Conservation (phyloP, 208 protist genomes). For the Jaenimonas drosophilae region DNA sequence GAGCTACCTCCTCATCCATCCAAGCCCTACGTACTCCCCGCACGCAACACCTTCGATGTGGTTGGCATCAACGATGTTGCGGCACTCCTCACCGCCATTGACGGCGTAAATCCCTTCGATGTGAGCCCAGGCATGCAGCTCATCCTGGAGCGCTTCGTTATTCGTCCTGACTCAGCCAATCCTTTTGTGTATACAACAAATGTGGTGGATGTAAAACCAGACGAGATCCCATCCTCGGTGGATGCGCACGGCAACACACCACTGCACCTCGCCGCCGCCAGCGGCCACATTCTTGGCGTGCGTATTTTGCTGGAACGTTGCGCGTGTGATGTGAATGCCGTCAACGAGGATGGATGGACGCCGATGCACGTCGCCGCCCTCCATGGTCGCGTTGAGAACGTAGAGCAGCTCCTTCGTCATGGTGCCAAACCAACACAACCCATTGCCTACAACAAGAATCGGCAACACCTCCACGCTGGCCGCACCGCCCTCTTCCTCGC, state of each 20-base stretch:
- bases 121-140: slow-evolving; percentile 43
- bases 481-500: slow-evolving; percentile 36
- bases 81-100: slow-evolving; percentile 28
- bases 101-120: slow-evolving; percentile 50
- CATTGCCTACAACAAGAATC: not conserved
- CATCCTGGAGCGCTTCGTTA: slow-evolving; percentile 18
- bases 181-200: slow-evolving; percentile 16
- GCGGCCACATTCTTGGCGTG: slow-evolving; percentile 26
- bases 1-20: too few relatives aligned
- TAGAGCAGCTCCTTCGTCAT: not conserved
- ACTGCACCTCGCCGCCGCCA: slow-evolving; percentile 26
- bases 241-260: slow-evolving; percentile 29
- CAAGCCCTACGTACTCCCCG: slow-evolving; percentile 11
- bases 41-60: slow-evolving; percentile 32
- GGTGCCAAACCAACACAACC: not conserved
- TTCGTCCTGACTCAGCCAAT: slow-evolving; percentile 17
- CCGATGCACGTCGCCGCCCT: slow-evolving; percentile 4
- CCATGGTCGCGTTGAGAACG: slow-evolving; percentile 4
- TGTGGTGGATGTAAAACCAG: slow-evolving; percentile 15
- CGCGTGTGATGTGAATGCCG: slow-evolving; percentile 7
- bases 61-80: slow-evolving; percentile 35
- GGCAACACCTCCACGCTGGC: slow-evolving; percentile 1
- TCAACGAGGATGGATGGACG: slow-evolving; percentile 5
- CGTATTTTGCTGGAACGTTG: slow-evolving; percentile 15
- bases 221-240: slow-evolving; percentile 5